Conservation (phyloP, 2,329 filamentous ascomycete genomes). For the Triangularia setosa region DNA sequence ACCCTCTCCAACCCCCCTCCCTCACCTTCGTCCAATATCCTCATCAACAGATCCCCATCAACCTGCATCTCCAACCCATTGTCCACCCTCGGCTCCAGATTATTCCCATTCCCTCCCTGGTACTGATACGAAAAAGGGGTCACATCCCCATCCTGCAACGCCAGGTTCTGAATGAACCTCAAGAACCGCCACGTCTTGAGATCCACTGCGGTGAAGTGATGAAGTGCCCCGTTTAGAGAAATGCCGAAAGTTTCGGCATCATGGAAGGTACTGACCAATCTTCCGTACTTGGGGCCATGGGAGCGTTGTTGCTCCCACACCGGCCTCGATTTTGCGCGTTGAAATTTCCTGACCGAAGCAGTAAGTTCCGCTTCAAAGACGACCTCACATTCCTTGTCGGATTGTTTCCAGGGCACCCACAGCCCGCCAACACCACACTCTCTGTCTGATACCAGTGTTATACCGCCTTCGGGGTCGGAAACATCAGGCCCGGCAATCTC, state of each 20-base stretch:
- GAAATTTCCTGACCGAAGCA: slow-evolving; percentile 54
- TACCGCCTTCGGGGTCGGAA: slow-evolving; percentile 32
- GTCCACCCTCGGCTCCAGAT: slow-evolving; percentile 37
- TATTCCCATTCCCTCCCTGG: slow-evolving; percentile 18
- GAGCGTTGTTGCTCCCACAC: slow-evolving; percentile 42
- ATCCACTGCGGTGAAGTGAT: slow-evolving; percentile 64
- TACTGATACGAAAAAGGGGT: slow-evolving; percentile 42
- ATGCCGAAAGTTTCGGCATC: slow-evolving; percentile 58
- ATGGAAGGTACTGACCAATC: slow-evolving; percentile 40
- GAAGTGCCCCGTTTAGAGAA: slow-evolving; percentile 65
- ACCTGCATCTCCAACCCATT: slow-evolving; percentile 56
- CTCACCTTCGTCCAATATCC: slow-evolving; percentile 45
- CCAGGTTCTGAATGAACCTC: slow-evolving; percentile 68
- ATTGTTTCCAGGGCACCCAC: slow-evolving; percentile 45
- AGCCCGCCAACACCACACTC: slow-evolving; percentile 46
- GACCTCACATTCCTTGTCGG: slow-evolving; percentile 39
- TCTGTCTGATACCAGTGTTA: slow-evolving; percentile 48
- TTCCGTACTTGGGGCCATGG: slow-evolving; percentile 39
- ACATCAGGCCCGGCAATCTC: slow-evolving; percentile 38
- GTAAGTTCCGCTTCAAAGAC: slow-evolving; percentile 56
- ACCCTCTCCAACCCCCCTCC: slow-evolving; percentile 39
- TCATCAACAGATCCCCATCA: slow-evolving; percentile 61
- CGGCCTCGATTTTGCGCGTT: slow-evolving; percentile 49
- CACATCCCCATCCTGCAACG: slow-evolving; percentile 43
- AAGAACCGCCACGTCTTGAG: slow-evolving; percentile 64